Conservation (phyloP, 768 basidiomycete species). For the Hydnomerulius pinastri region DNA sequence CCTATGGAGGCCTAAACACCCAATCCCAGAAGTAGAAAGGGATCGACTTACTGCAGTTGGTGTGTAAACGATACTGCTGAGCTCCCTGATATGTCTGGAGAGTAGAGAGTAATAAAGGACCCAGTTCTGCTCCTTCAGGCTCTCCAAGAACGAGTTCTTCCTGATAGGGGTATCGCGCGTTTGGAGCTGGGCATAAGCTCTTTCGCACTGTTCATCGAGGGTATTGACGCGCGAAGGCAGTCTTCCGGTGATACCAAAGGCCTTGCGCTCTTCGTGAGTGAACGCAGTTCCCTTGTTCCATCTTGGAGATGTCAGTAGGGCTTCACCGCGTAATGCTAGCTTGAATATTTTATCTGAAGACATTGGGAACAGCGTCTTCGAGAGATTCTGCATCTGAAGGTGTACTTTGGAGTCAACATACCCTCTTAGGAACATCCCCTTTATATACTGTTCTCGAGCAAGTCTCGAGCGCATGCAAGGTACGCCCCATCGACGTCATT, state of each 20-base stretch:
- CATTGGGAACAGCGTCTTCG: constrained; percentile 1
- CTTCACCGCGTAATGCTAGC: constrained; percentile 61
- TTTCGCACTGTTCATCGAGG: constrained; percentile 73
- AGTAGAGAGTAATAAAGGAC: constrained; percentile 77
- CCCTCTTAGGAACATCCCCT: no score
- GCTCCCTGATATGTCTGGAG: constrained; percentile 56
- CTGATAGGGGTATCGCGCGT: constrained; percentile 40
- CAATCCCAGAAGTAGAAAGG: background rate
- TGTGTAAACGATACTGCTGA: constrained; percentile 73
- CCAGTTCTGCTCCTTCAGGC: constrained; percentile 79
- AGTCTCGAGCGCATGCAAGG: no score
- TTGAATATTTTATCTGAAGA: constrained; percentile 22
- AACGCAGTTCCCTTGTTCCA: constrained; percentile 86
- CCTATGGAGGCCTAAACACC: constrained; percentile 39
- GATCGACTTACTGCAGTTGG: constrained; percentile 62
- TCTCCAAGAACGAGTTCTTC: constrained; percentile 79
- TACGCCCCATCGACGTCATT: no score
- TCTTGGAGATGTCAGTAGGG: constrained; percentile 62
- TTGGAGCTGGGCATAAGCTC: constrained; percentile 69
- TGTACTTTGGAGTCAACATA: no score
- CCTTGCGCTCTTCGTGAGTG: constrained; percentile 62
- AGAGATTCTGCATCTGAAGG: no score
- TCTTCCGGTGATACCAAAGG: constrained; percentile 61
- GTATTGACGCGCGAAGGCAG: constrained; percentile 56
- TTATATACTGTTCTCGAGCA: no score